phyloP scores from a whole-genome alignment of 2,329 filamentous ascomycete species.

The Periconia macrospinosa region DNA sequence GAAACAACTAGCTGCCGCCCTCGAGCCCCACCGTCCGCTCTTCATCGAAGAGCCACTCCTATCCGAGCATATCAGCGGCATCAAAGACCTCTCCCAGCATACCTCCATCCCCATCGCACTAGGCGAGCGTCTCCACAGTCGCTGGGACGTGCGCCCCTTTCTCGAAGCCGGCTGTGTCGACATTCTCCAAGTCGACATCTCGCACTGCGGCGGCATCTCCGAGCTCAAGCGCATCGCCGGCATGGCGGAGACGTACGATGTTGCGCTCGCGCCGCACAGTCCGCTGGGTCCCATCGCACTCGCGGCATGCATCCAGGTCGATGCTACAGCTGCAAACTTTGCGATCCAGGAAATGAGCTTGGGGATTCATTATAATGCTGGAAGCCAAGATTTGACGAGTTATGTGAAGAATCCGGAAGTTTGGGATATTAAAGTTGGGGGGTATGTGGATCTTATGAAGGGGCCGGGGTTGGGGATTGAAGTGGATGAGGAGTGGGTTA shows the following conservation, averaged over 20 bases:
- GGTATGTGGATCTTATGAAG: slow-evolving; percentile 63
- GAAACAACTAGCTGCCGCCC: slow-evolving; percentile 68
- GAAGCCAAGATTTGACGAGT: slow-evolving; percentile 51
- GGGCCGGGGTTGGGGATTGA: slow-evolving; percentile 70
- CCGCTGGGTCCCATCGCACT: slow-evolving; percentile 73
- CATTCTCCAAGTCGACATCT: slow-evolving; percentile 73
- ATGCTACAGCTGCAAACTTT: slow-evolving; percentile 62
- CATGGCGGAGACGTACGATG: slow-evolving; percentile 74
- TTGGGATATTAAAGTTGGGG: slow-evolving; percentile 64
- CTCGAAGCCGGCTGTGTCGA: slow-evolving; percentile 69
- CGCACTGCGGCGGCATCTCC: slow-evolving; percentile 72
- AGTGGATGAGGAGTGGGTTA: slow-evolving; percentile 67
- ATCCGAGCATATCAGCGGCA: slow-evolving; percentile 68
- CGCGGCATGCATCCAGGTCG: slow-evolving; percentile 71
- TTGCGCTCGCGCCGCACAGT: slow-evolving; percentile 73
- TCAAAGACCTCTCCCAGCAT: slow-evolving; percentile 61
- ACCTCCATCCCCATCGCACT: slow-evolving; percentile 69
- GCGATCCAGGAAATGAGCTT: slow-evolving; percentile 78
- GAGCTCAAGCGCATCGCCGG: slow-evolving; percentile 70
- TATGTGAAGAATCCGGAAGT: slow-evolving; percentile 68
- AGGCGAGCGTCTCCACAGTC: slow-evolving; percentile 70
- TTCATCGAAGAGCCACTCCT: slow-evolving; percentile 77
- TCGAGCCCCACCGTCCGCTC: slow-evolving; percentile 70
- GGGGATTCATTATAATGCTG: slow-evolving; percentile 75
- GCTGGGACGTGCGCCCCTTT: slow-evolving; percentile 75